Conservation (phyloP, 2,329 filamentous ascomycete genomes). For the Epichloe hybrida region DNA sequence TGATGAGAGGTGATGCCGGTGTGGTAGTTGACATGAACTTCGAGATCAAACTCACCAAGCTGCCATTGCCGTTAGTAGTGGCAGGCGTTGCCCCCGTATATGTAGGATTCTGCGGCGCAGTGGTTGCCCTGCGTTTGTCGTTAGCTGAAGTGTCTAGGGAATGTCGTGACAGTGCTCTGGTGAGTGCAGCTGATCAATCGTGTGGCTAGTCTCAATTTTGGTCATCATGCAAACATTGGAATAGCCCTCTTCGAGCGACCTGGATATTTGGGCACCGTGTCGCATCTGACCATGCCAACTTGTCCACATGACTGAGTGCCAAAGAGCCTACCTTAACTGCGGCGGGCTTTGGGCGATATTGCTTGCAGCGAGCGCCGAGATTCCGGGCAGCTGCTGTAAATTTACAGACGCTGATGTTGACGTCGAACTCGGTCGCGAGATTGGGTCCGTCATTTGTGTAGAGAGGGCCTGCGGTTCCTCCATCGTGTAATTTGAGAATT, state of each 20-base stretch:
- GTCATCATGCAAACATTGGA: background rate
- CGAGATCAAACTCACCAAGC: slow-evolving; percentile 22
- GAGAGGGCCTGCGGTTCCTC: slow-evolving; percentile 28
- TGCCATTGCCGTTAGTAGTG: slow-evolving; percentile 26
- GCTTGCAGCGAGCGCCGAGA: slow-evolving; percentile 30
- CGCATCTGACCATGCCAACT: background rate
- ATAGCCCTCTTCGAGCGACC: background rate
- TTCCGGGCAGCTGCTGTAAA: slow-evolving; percentile 31
- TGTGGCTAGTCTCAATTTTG: too few species aligned
- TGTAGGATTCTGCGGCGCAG: slow-evolving; percentile 11
- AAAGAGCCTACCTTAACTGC: slow-evolving; percentile 30
- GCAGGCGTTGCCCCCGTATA: slow-evolving; percentile 23
- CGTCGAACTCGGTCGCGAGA: slow-evolving; percentile 36
- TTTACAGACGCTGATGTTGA: slow-evolving; percentile 30
- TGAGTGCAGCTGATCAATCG: background rate
- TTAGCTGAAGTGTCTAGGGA: slow-evolving; percentile 4
- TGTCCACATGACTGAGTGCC: too few species aligned
- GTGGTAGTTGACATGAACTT: background rate
- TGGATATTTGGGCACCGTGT: background rate
- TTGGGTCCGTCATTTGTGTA: slow-evolving; percentile 29
- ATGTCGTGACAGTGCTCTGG: background rate
- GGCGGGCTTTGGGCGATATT: slow-evolving; percentile 27
- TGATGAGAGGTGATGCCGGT: background rate
- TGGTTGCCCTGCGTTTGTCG: slow-evolving; percentile 7
- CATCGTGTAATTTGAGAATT: slow-evolving; percentile 25